These are phyloP conservation scores for Nothophytophthora sp. DNA, from an alignment of 352 stramenopile genomes.

Conservation along the genomic window DNA sequence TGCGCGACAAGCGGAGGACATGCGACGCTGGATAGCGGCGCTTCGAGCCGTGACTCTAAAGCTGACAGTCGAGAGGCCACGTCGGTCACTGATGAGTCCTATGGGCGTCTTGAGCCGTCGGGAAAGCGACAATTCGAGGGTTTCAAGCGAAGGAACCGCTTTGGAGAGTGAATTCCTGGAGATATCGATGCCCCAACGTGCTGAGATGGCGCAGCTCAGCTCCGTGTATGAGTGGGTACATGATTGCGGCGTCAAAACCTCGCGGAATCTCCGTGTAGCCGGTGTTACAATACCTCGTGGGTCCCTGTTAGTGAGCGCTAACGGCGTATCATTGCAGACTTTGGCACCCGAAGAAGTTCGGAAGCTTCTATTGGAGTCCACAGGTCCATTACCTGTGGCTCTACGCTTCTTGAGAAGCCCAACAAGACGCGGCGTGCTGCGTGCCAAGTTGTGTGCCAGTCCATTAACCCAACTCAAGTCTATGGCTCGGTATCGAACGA, in stretches of 20 bases:
- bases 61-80: conserved; percentile 4
- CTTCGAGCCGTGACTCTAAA: conserved; percentile 23
- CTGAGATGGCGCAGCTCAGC: conserved; percentile 41
- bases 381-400: conserved; percentile 31
- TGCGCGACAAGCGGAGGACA: conserved; percentile 46
- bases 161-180: conserved; percentile 38
- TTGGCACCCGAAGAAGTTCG: conserved; percentile 43
- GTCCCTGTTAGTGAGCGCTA: conserved; percentile 60
- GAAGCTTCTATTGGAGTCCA: conserved; percentile 40
- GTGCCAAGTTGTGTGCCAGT: conserved; percentile 53
- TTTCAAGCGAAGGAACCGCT: background rate
- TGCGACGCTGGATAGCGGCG: conserved; percentile 47
- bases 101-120: too few species aligned
- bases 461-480: conserved; percentile 62
- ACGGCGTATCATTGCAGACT: conserved; percentile 65
- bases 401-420: conserved; percentile 56
- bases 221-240: conserved; percentile 60
- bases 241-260: conserved; percentile 48
- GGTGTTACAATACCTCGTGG: conserved; percentile 39
- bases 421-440: conserved; percentile 44
- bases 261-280: conserved; percentile 36
- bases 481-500: conserved; percentile 49
- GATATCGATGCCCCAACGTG: conserved; percentile 25
- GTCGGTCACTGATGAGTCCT: too few species aligned
- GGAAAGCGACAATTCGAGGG: too few species aligned